phyloP scores from a whole-genome alignment of 768 basidiomycete species.

The Kockovaella imperatae region DNA sequence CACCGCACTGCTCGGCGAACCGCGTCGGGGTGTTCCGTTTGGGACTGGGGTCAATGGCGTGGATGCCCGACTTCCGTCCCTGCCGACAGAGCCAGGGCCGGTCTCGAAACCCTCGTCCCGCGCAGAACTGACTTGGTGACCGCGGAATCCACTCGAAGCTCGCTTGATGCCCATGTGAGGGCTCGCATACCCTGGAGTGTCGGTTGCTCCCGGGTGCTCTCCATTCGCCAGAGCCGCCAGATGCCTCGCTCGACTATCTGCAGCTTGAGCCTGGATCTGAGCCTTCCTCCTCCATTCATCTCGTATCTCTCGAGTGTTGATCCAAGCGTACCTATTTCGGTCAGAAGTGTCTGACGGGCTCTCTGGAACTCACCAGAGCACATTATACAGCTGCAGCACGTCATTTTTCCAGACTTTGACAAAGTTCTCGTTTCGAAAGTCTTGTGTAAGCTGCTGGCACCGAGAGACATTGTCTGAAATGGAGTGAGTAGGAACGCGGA shows the following conservation, averaged over 20 bases:
- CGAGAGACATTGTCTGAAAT: slow-evolving; percentile 67
- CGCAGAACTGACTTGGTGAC: slow-evolving; percentile 4
- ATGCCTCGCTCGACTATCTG: slow-evolving; percentile 1
- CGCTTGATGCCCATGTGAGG: neutral
- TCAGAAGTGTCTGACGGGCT: neutral
- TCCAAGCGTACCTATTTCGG: slow-evolving; percentile 21
- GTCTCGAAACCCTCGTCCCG: slow-evolving; percentile 11
- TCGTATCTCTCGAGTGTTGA: slow-evolving; percentile 10
- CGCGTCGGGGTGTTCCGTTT: too few relatives aligned
- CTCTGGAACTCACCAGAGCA: slow-evolving; percentile 63
- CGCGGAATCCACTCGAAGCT: neutral
- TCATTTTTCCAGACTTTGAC: slow-evolving; percentile 88
- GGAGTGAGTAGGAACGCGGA: neutral
- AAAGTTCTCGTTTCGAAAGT: slow-evolving; percentile 85
- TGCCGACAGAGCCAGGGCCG: too few relatives aligned
- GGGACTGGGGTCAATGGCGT: too few relatives aligned
- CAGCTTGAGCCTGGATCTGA: neutral
- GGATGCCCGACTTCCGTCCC: too few relatives aligned
- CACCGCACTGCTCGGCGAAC: too few relatives aligned
- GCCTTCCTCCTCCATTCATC: slow-evolving; percentile 3
- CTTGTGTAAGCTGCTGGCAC: slow-evolving; percentile 74
- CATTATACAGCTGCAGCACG: slow-evolving; percentile 77
- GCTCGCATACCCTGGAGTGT: neutral
- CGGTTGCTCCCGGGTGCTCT: slow-evolving; percentile 1
- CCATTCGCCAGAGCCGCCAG: slow-evolving; percentile 7